Base-by-base conservation (phyloP, 106 monocot genomes). In the Alisma plantagoaquatica region DNA sequence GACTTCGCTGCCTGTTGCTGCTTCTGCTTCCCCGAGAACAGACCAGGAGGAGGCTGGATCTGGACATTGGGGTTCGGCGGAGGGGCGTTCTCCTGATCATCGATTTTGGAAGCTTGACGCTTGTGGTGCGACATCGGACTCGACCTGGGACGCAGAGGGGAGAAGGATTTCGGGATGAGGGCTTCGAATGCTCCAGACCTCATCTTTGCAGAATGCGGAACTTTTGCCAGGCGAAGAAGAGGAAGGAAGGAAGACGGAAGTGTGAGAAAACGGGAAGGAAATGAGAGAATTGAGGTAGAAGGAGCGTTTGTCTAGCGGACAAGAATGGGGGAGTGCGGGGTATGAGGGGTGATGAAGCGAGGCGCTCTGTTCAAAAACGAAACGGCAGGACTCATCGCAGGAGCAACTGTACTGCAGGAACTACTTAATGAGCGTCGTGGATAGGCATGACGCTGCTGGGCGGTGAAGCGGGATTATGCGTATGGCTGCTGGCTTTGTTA, bases 81-180 rank as follows among this genome's bases (percentile, higher is more conserved):
- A 10, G 77, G 77, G 17, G 57, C 56, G 54, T 87, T 87, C 74
- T 87, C 87, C 58, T 48, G 67, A 29, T 56, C 77, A 29, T 56
- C 77, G 60, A 67, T 57, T 65, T 59, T 65, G 33, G 75, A 54
- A 41, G 24, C 26, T 22, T 20, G 52, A 20, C 42, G 49, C 28
- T 25, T 45, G 18, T 27, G 54, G 35, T 33, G 54, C 43, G 25
- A 60, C 53, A 30, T 65, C 43, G 11, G 45, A 3, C 12, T 35
- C 4, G 55, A 35, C 23, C 48, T 60, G 19, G 52, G 32, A 16
- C 24, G 41, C 19, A 72, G 63, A 2, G 73, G 56, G 19, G 79
- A 56, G 17, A 48, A 6, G 31, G 61, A 54, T 46, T 56, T 56
- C 32, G 30, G 23, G 29, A 19, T 46, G 26, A 76, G 45, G 11